phyloP scores from a whole-genome alignment of 768 basidiomycete species.

The Grammothele lineata region DNA sequence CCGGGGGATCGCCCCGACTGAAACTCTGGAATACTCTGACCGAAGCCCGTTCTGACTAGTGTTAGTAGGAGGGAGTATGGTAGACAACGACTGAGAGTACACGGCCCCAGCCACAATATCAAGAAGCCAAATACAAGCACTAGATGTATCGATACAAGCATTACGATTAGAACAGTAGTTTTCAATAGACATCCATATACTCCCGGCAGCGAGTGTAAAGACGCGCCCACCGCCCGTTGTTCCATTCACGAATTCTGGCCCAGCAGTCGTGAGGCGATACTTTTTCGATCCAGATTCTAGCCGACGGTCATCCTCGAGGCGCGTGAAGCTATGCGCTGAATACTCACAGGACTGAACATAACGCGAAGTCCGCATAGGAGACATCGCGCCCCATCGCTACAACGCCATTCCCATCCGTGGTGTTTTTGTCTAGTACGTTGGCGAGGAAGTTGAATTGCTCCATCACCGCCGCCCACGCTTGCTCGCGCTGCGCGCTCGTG shows the following conservation, averaged over 20 bases:
- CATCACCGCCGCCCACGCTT: slow-evolving; percentile 59
- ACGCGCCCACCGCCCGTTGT: slow-evolving; percentile 61
- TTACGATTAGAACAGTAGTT: too few species aligned
- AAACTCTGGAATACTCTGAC: too few species aligned
- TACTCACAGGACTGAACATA: slow-evolving; percentile 55
- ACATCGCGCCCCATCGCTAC: slow-evolving; percentile 64
- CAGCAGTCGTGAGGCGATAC: slow-evolving; percentile 74
- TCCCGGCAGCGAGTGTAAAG: slow-evolving; percentile 58
- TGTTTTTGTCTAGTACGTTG: slow-evolving; percentile 64
- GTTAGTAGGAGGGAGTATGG: too few species aligned
- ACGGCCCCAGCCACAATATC: too few species aligned
- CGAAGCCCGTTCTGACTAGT: too few species aligned
- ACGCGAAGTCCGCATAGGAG: slow-evolving; percentile 69
- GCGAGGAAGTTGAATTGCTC: slow-evolving; percentile 67
- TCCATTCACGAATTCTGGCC: slow-evolving; percentile 65
- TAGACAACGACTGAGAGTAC: too few species aligned
- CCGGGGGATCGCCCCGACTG: too few species aligned
- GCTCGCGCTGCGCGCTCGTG: slow-evolving; percentile 49
- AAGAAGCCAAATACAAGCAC: too few species aligned
- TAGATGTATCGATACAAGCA: too few species aligned
- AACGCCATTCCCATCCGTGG: slow-evolving; percentile 55
- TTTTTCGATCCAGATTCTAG: slow-evolving; percentile 62
- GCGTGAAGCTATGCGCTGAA: too few species aligned
- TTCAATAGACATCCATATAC: slow-evolving; percentile 58
- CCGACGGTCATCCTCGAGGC: too few species aligned